Conservation (phyloP, 2,329 filamentous ascomycete species). For the Alternaria brassicae region DNA sequence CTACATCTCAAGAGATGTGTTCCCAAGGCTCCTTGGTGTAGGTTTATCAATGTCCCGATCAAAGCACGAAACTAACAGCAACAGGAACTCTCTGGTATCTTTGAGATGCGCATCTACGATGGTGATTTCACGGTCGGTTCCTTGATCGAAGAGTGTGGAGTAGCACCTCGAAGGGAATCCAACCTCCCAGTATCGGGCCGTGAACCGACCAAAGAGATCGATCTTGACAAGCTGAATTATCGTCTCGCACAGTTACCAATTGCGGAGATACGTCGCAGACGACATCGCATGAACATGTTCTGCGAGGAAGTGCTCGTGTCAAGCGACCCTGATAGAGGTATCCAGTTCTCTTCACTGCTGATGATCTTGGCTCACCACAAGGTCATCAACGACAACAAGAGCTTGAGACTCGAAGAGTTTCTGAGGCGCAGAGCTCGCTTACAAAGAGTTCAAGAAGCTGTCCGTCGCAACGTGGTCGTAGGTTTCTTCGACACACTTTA, state of each 20-base stretch:
- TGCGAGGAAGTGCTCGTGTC: conserved; percentile 96
- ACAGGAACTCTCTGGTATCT: conserved; percentile 86
- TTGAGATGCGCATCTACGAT: conserved; percentile 96
- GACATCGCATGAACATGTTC: conserved; percentile 88
- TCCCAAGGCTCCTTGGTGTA: conserved; percentile 84
- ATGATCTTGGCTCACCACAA: conserved; percentile 99
- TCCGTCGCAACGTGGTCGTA: conserved; percentile 85
- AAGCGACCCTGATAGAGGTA: conserved; percentile 85
- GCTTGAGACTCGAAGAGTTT: conserved; percentile 91
- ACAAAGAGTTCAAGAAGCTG: conserved; percentile 93
- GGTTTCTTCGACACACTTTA: conserved; percentile 96
- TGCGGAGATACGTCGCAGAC: conserved; percentile 73
- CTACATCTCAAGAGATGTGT: conserved; percentile 87
- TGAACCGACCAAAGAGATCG: conserved; percentile 59
- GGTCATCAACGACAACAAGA: conserved; percentile 97
- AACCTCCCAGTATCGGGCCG: conserved; percentile 56
- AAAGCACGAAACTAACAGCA: conserved; percentile 12
- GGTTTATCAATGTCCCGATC: conserved; percentile 34
- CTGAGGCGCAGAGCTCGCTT: conserved; percentile 86
- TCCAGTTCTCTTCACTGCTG: conserved; percentile 88
- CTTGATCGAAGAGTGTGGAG: conserved; percentile 83
- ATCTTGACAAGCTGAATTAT: conserved; percentile 76
- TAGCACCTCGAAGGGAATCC: conserved; percentile 60
- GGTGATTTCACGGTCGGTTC: conserved; percentile 85
- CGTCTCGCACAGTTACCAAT: conserved; percentile 78